phyloP scores from a whole-genome alignment of 805 yeast genomes.

The Ascoidea asiatica region DNA sequence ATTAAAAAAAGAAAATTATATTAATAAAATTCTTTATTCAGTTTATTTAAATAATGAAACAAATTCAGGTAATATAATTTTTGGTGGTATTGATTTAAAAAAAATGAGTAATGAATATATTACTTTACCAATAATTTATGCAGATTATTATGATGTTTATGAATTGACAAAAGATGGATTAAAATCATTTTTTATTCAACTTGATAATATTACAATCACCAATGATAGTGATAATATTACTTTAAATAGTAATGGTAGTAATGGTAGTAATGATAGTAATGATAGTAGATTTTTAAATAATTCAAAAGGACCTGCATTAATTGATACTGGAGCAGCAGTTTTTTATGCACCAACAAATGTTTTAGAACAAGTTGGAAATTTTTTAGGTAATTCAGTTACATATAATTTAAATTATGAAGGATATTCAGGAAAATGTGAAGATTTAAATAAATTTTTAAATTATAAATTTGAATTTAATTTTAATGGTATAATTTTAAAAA shows the following conservation, averaged over 20 bases:
- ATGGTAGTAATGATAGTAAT: not conserved
- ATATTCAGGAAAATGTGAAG: no score
- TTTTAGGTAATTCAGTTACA: no score
- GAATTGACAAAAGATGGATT: not conserved
- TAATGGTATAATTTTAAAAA: no score
- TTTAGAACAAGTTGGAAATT: no score
- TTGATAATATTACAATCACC: not conserved
- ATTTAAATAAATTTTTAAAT: no score
- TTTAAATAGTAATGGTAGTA: not conserved
- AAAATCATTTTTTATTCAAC: not conserved
- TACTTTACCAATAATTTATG: not conserved
- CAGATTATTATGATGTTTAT: not conserved
- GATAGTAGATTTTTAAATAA: no score
- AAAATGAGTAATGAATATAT: conserved; percentile 4
- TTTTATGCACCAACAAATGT: no score
- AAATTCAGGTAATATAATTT: conserved; percentile 3
- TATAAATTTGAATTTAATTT: no score
- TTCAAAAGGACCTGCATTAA: no score
- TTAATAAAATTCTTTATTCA: conserved; percentile 2
- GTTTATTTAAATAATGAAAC: conserved; percentile 5
- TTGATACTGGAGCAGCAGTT: no score
- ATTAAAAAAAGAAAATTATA: conserved; percentile 1
- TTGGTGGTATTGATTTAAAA: conserved; percentile 6
- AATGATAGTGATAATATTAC: not conserved
- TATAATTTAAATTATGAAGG: no score